phyloP scores from a whole-genome alignment of 2,329 filamentous ascomycete species.

The Alternaria triticimaculans region DNA sequence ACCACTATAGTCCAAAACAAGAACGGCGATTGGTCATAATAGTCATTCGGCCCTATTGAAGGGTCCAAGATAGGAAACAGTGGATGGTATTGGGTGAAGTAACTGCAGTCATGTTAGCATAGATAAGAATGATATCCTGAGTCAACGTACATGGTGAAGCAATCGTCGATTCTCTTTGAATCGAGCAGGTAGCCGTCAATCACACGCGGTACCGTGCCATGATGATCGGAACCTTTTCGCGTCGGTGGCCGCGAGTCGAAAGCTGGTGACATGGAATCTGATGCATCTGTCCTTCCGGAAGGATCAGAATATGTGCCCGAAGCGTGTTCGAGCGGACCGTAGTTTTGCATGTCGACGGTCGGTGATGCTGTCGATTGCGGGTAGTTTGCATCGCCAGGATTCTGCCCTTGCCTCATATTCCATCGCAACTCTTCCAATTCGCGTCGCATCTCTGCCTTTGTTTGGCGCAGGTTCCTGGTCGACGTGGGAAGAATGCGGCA shows the following conservation, averaged over 20 bases:
- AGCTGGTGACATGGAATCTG: constrained; percentile 40
- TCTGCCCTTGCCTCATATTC: constrained; percentile 41
- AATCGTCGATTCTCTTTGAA: constrained; percentile 43
- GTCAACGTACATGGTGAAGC: constrained; percentile 41
- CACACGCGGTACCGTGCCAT: constrained; percentile 32
- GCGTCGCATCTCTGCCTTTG: constrained; percentile 48
- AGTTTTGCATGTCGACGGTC: constrained; percentile 34
- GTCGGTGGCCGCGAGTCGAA: constrained; percentile 34
- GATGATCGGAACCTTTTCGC: constrained; percentile 28
- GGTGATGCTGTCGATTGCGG: constrained; percentile 37
- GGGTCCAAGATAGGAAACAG: constrained; percentile 45
- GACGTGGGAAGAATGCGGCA: constrained; percentile 47
- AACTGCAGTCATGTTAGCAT: constrained; percentile 33
- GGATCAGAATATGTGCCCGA: constrained; percentile 39
- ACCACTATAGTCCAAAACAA: constrained; percentile 52
- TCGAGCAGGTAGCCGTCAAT: constrained; percentile 45
- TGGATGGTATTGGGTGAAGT: constrained; percentile 44
- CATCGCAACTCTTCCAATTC: constrained; percentile 46
- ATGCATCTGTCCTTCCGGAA: constrained; percentile 35
- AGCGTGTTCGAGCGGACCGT: constrained; percentile 32
- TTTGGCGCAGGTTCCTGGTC: constrained; percentile 46
- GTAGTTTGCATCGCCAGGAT: constrained; percentile 35
- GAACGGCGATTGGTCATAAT: constrained; percentile 44
- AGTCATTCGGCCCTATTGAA: constrained; percentile 40
- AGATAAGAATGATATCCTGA: background rate